Evolutionary conservation across 495 filamentous ascomycete genomes (phyloP), one percentile per base, ranked within the genome.

Genomic region (Neurospora sp.): DNA sequence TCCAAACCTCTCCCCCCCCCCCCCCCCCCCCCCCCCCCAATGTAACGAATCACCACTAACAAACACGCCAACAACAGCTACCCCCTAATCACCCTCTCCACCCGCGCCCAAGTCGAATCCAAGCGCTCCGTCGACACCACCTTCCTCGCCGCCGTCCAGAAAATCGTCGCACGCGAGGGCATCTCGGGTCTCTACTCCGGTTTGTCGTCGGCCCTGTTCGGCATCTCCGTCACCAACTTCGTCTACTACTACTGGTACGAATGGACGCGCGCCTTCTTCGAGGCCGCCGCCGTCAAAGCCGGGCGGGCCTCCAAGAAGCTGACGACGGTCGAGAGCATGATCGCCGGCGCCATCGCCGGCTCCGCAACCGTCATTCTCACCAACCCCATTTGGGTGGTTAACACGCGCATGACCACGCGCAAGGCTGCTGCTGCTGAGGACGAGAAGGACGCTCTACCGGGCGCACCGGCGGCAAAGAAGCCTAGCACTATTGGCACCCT

Each of bases 181-280:
- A 83, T 97, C 38, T 83, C 86, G 0, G 96, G 95, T 8, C 89
- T 99, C 10, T 99, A 96, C 68, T 84, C 87, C 16, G 96, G 96
- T 16, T 87, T 99, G 4, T 98, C 95, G 76, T 94, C 91, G 31
- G 96, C 96, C 9, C 86, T 99, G 5, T 98, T 99, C 81, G 96
- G 96, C 76, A 98, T 98, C 83, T 95, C 92, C 81, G 90, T 99
- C 72, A 99, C 96, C 71, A 99, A 99, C 82, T 98, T 99, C 76
- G 94, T 99, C 31, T 99, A 99, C 83, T 99, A 99, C 83, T 99
- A 99, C 83, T 99, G 96, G 93, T 99, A 98, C 84, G 96, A 99
- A 84, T 98, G 93, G 92, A 95, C 94, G 70, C 91, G 96, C 31
- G 86, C 92, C 59, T 90, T 90, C 76, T 97, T 98, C 82, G 93